Evolutionary conservation across 2,329 filamentous ascomycete genomes (phyloP), one percentile per base, ranked within the genome.

Genomic region (Diaporthe sp.): DNA sequence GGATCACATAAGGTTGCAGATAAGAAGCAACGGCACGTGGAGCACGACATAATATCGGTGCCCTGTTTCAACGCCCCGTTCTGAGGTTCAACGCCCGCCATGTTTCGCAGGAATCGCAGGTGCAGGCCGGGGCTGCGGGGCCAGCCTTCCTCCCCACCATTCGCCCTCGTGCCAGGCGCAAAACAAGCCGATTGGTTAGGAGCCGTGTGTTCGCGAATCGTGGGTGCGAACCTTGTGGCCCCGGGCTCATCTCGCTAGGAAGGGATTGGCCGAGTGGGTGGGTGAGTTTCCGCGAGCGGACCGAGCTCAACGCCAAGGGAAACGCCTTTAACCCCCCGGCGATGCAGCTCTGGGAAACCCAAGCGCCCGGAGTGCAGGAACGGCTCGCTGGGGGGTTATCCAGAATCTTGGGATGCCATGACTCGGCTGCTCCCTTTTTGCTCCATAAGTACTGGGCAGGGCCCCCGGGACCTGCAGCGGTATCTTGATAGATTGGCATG

Each of bases 201-300:
- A 31, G n/a, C 47, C 15, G 34, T 13, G 34, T 6, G 42, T 28
- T 53, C 49, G 49, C 65, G 47, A 55, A 70, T 70, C 49, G 65
- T 70, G 47, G 37, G n/a, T 17, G n/a, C n/a, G 65, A 70, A 70
- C 65, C 65, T 55, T 70, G 51, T 53, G 34, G 65, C 31, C 49
- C 65, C 49, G 49, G 28, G 49, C 65, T 70, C 49, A 70, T 70
- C 49, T 70, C 65, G 65, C 65, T 70, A 68, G 47, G 22, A 37
- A 15, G 51, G 49, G 34, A 28, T 70, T 70, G 34, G 65, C 49
- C 34, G 34, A 37, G 49, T 70, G 47, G 34, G 51, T 68, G 65
- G 7, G 15, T 25, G 47, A 70, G 49, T 55, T 70, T 17, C 22
- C 34, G 49, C 65, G 47, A 17, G 65, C 65, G 65, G 49, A 55